Base-by-base conservation (phyloP, 2,329 filamentous ascomycete genomes). In the Xylaria sp. region DNA sequence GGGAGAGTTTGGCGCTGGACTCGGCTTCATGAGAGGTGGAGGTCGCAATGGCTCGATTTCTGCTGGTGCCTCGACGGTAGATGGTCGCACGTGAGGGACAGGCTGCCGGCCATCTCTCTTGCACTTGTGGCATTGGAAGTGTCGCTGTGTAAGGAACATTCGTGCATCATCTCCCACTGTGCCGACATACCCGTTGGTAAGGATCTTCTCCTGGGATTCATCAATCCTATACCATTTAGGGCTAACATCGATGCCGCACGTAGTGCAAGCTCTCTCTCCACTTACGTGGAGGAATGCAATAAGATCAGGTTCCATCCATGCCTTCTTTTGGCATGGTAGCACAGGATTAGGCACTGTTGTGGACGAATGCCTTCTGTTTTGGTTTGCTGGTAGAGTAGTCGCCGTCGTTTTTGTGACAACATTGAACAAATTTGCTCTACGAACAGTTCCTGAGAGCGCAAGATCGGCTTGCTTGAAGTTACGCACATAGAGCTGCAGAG, bases 381-480 rank as follows among this genome's bases (percentile, higher is more conserved):
- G 75, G 66, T 80, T 77, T 57, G 68, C 78, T 73, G 71, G 81
- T 72, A 64, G 78, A 73, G 73, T 81, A 73, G 73, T 81, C 76
- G 75, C 82, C 74, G 77, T 65, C 1, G 78, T 80, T 76, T 90
- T 92, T 13, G 87, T 86, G 31, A 87, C 88, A 57, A 87, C 85
- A 63, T 87, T 88, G 75, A 90, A 87, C 47, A 96, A 86, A 66
- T 93, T 96, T 25, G 96, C 95, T 79, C 97, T 97, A 61, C 96
- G 91, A 25, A 96, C 93, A 20, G 95, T 97, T 31, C 96, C 96
- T 2, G 94, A 97, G 73, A 97, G 82, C 2, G 92, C 89, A 45
- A 95, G 86, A 77, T 99, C 96, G 9, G 96, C 95, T 80, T 98
- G 95, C 79, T 99, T 99, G 83, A 93, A 97, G 65, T 90, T 94